Evolutionary conservation across 108 stramenopile species (phyloP), one percentile per base, ranked within the genome.

Genomic region (Fistulifera pelliculosa): DNA sequence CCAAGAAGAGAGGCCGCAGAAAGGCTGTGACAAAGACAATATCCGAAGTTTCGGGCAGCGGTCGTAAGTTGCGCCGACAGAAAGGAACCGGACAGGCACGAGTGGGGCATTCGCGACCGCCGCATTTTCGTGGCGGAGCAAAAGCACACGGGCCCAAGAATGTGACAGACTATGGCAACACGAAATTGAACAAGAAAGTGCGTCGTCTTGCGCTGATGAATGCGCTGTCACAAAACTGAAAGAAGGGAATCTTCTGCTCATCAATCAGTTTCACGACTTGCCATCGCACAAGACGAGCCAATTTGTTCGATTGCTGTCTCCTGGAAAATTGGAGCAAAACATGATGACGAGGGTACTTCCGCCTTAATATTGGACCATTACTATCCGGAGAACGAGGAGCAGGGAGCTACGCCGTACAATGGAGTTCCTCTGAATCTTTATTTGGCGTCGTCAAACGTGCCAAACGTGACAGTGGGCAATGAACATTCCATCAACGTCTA

Each of bases 81-180:
- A 95, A 93, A 77, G 94, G 94, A 1, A 42, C 56, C 1, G 94
- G 91, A n/a, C 50, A 18, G n/a, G 89, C 94, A 15, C 70, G 94
- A 24, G 85, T 82, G 13, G 94, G 94, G 35, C 91, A 95, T 60
- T 73, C 73, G 13, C 75, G 90, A 23, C 87, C 94, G 18, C 80
- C 94, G 0, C 94, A 95, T 75, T 91, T 85, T 91, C 68, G 94
- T 18, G 94, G 94, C 14, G 94, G 94, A 10, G 91, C 89, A 65
- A 95, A 93, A 79, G 89, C 94, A 24, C 94, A 95, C 63, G 94
- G 94, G 10, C 91, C 94, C 40, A 88, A 87, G 73, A 70, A 67
- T 21, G 55, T 75, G 1, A 69, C 68, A 44, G 81, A 95, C 64
- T 95, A 89, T 57, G 69, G 63, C 1, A 79, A 82, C 16, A 79